Base-by-base conservation (phyloP, 2,329 filamentous ascomycete genomes). In the Claviceps capensis region DNA sequence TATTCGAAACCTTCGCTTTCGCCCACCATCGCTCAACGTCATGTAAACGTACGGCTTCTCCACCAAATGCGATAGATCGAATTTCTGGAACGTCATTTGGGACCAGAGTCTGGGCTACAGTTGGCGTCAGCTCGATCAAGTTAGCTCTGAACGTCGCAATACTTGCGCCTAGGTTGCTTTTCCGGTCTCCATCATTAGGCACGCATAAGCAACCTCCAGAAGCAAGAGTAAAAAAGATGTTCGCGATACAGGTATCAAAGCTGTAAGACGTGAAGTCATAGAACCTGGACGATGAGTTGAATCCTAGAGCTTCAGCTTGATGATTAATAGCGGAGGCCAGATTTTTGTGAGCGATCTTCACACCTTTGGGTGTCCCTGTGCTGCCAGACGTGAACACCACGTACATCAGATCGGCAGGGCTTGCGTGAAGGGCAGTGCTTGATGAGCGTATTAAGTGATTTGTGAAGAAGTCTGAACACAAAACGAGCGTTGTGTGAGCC, bases 211-310 rank as follows among this genome's bases (percentile, higher is more conserved):
- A 49, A 5, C 55, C 54, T 26, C 55, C 55, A 5, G 16, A 9
- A 6, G 13, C 13, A 5, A 57, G 45, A 2, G 55, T 53, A 4
- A 40, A n/a, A 7, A 55, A 49, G 13, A 51, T 50, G 5, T 52
- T 44, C 7, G 23, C 11, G 5, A 54, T 54, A 22, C 37, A 43
- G 3, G 50, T 50, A 40, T 57, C 53, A 36, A 57, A 56, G 2
- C 37, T 43, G 23, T 54, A 55, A 3, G 52, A 46, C 4, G 55
- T 13, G 19, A 57, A 57, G 1, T 61, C 49, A 4, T 57, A 69
- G 44, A 72, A 69, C 11, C 70, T 57, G 2, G 55, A 53, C 8
- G 54, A 54, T 34, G 53, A 55, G n/a, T 51, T 53, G 14, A 54
- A 58, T 19, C 17, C 50, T 53, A 47, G 65, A 58, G 40, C 63